Evolutionary conservation across 805 yeast species (phyloP), one percentile per base, ranked within the genome.

Genomic region (Cyberlindnera mrakii): DNA sequence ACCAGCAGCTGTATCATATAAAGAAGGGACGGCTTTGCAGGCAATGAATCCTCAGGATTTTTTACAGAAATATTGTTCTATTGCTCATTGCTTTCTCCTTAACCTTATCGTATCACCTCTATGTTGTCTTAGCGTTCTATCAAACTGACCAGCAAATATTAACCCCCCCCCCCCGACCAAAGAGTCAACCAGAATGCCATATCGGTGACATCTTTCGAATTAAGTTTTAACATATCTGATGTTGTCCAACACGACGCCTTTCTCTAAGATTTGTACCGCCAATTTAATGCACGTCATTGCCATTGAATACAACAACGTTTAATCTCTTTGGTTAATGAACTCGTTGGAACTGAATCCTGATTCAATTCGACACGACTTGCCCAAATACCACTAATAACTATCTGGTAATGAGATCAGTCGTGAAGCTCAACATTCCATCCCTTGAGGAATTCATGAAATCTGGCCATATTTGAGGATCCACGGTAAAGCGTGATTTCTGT

Each of bases 201-300:
- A 48, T 85, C 91, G 3, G 89, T 83, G 20, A 84, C 93, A 13
- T 83, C 80, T 30, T 68, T 75, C 1, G 84, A 75, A 0, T 81
- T 78, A n/a, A n/a, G n/a, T n/a, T n/a, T n/a, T n/a, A 34, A 67
- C 66, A 8, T 73, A 62, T 47, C 84, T 73, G 42, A 78, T 79
- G 56, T 85, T 81, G 47, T 84, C 75, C 47, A 85, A 65, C 11
- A 63, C 52, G 25, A 85, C 74, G n/a, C 71, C 72, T 18, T 70
- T 63, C 65, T 19, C 63, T 58, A 63, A 80, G 59, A 7, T 56
- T 66, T 9, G 50, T 45, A 2, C 68, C 72, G 50, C 77, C 77
- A 45, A 71, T 72, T 39, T 67, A 67, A 45, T 80, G 82, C 48
- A 64, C 65, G 0, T 86, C 87, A 4, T 78, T 84, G 46, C 82